These are phyloP conservation scores for Eucalyptus sp. DNA, from an alignment of 345 rosid species.

Conservation along the genomic window DNA sequence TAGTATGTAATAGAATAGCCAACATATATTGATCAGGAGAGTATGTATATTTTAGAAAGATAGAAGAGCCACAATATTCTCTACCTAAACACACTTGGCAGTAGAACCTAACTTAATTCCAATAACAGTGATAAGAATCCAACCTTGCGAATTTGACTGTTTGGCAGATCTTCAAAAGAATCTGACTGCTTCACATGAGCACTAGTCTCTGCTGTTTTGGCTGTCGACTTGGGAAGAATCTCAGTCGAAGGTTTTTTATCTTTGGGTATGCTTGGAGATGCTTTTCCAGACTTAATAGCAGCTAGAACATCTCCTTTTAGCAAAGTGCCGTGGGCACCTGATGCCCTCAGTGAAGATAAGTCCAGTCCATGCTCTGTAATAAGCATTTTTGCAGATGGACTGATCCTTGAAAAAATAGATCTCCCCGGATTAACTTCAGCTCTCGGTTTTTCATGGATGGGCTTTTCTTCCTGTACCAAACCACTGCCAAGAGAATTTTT, in stretches of 20 bases:
- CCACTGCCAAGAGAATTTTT: slow-evolving; percentile 39
- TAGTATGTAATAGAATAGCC: background rate
- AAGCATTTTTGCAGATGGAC: slow-evolving; percentile 81
- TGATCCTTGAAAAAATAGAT: slow-evolving; percentile 58
- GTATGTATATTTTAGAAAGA: background rate
- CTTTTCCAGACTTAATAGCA: slow-evolving; percentile 74
- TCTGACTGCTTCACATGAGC: slow-evolving; percentile 29
- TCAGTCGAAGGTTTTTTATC: slow-evolving; percentile 31
- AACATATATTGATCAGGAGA: background rate
- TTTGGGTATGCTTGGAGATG: slow-evolving; percentile 27
- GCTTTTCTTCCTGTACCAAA: slow-evolving; percentile 29
- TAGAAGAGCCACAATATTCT: background rate
- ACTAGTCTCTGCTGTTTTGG: slow-evolving; percentile 19
- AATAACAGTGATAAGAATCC: background rate
- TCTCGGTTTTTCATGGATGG: slow-evolving; percentile 27
- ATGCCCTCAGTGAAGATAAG: slow-evolving; percentile 57
- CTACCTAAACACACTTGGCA: background rate
- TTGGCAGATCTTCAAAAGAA: slow-evolving; percentile 76
- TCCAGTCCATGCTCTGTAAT: slow-evolving; percentile 77
- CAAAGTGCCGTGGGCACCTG: slow-evolving; percentile 79
- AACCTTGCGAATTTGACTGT: slow-evolving; percentile 98
- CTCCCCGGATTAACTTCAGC: slow-evolving; percentile 20
- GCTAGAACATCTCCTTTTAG: slow-evolving; percentile 77
- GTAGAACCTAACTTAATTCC: background rate
- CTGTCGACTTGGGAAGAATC: slow-evolving; percentile 18